Evolutionary conservation across 75 land plant species (phyloP).

Genomic region (Selaginella moellendorffii): DNA sequence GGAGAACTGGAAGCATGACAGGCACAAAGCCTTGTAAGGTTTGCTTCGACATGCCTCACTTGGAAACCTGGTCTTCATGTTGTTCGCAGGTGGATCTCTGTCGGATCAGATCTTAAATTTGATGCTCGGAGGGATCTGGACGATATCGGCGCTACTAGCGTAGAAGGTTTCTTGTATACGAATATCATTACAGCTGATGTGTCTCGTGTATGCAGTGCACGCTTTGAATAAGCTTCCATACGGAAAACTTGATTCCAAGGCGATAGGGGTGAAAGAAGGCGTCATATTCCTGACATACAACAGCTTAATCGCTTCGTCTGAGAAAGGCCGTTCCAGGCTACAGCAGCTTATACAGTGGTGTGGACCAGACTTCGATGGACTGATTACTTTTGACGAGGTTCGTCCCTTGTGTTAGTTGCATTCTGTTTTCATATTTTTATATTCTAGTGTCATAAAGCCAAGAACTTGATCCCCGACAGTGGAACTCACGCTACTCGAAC

Average conservation of each 20-base stretch:
- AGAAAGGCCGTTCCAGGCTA: conserved; percentile 79
- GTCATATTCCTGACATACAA: conserved; percentile 84
- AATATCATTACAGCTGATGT: too few species aligned
- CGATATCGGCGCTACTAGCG: conserved; percentile 64
- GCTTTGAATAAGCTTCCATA: conserved; percentile 91
- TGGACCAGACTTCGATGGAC: conserved; percentile 80
- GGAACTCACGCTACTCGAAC: conserved; percentile 89
- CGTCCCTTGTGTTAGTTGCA: neutral
- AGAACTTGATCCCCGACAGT: conserved; percentile 82
- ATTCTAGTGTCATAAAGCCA: conserved; percentile 92
- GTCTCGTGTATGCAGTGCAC: conserved; percentile 50
- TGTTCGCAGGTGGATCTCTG: conserved; percentile 76
- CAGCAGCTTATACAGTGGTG: conserved; percentile 94
- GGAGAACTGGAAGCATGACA: conserved; percentile 91
- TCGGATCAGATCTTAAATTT: conserved; percentile 85
- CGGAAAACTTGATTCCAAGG: conserved; percentile 85
- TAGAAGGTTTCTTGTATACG: conserved; percentile 40
- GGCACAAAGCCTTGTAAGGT: too few species aligned
- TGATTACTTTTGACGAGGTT: conserved; percentile 95
- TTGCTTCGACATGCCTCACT: too few species aligned
- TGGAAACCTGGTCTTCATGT: too few species aligned
- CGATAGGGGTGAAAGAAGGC: conserved; percentile 78
- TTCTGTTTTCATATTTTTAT: neutral
- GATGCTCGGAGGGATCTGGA: conserved; percentile 95
- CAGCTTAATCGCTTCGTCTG: conserved; percentile 96